phyloP scores from a whole-genome alignment of 2,329 filamentous ascomycete genomes.

The Penicillium sp. region DNA sequence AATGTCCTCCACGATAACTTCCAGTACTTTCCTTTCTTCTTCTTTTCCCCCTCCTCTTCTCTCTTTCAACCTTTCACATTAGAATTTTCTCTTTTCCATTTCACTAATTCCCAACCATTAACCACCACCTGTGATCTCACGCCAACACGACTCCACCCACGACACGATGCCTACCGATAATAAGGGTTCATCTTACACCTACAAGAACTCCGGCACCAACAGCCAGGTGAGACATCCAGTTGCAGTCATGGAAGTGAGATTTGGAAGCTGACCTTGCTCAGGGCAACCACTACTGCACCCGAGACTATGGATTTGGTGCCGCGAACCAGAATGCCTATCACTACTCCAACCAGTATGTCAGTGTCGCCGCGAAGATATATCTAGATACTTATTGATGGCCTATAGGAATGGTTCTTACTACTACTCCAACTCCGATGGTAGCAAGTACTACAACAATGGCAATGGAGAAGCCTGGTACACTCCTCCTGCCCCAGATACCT shows the following conservation, averaged over 20 bases:
- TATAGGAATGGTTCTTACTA: constrained; percentile 23
- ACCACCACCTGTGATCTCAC: neutral
- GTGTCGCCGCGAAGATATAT: too few relatives aligned
- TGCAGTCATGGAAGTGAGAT: neutral
- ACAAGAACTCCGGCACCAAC: constrained; percentile 18
- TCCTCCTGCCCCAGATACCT: neutral
- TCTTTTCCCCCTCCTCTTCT: too few relatives aligned
- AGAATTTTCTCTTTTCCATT: neutral
- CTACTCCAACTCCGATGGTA: constrained; percentile 24
- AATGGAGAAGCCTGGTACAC: constrained; percentile 14
- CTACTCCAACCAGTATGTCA: constrained; percentile 20
- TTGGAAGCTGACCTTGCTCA: neutral
- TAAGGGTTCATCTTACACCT: constrained; percentile 14
- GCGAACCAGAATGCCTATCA: constrained; percentile 20
- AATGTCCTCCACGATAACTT: neutral
- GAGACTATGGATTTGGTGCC: constrained; percentile 15
- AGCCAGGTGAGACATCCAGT: constrained; percentile 12
- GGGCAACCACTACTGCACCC: constrained; percentile 22
- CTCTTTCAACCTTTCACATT: neutral
- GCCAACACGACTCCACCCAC: neutral
- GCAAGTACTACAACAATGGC: constrained; percentile 22
- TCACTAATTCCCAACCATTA: neutral
- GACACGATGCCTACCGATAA: constrained; percentile 22
- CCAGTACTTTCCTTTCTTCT: neutral
- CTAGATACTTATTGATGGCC: neutral